phyloP scores from a whole-genome alignment of 2,329 filamentous ascomycete species.

The Fusarium nematophilum region DNA sequence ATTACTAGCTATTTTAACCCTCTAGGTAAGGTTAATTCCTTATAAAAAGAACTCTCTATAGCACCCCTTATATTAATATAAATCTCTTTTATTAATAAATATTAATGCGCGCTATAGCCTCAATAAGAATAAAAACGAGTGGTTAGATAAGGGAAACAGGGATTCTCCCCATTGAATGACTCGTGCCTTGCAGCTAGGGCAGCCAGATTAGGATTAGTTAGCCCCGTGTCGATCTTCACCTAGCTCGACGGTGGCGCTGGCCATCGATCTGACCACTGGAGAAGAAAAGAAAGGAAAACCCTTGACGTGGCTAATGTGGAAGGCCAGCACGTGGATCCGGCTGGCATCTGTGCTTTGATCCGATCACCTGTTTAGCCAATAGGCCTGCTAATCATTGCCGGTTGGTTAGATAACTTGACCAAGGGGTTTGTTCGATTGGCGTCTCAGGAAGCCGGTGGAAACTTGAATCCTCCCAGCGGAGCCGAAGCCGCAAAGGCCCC shows the following conservation, averaged over 20 bases:
- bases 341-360: conserved; percentile 1
- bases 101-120: no score
- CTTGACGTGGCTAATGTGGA: background rate
- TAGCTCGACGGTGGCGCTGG: background rate
- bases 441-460: background rate
- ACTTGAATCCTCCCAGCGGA: background rate
- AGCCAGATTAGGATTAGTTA: background rate
- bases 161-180: background rate
- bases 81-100: no score
- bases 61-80: no score
- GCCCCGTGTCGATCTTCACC: conserved; percentile 2
- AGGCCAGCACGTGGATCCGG: background rate
- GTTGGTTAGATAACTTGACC: background rate
- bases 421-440: background rate
- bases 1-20: no score
- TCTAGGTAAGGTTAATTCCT: no score
- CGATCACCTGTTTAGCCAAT: background rate
- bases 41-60: no score
- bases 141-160: no score
- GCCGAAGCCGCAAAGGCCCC: background rate
- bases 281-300: no score
- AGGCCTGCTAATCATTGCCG: background rate
- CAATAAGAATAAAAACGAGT: no score
- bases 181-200: conserved; percentile 1
- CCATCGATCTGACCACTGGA: background rate